Evolutionary conservation across 208 protist genomes (phyloP).

Genomic region (Crithidia mellificae): DNA sequence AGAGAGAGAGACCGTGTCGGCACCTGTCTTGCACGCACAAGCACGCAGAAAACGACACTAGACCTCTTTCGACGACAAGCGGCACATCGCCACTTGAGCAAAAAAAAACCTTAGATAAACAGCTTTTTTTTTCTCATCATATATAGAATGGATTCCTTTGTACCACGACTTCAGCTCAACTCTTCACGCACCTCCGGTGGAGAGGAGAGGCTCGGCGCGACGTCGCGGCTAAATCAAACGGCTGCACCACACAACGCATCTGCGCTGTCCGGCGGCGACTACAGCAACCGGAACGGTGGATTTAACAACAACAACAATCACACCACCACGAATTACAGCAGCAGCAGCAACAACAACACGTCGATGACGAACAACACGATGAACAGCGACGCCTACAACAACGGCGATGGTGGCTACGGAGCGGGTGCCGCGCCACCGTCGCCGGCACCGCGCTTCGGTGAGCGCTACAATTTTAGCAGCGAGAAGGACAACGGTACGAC

Average conservation of each 20-base stretch:
- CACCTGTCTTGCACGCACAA: too few relatives aligned
- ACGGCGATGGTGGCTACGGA: neutral
- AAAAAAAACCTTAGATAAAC: slow-evolving; percentile 4
- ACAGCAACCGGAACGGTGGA: neutral
- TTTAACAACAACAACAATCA: neutral
- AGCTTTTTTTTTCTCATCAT: neutral
- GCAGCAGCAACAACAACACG: slow-evolving; percentile 30
- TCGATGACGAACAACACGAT: slow-evolving; percentile 33
- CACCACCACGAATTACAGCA: too few relatives aligned
- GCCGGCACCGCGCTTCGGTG: slow-evolving; percentile 17
- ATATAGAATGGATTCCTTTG: slow-evolving; percentile 19
- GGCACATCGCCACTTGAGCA: too few relatives aligned
- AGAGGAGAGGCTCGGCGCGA: neutral
- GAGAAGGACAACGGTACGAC: neutral
- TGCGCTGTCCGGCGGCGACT: neutral
- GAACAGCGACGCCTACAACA: slow-evolving; percentile 14
- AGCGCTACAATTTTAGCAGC: neutral
- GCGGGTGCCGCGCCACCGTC: slow-evolving; percentile 14
- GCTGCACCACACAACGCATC: slow-evolving; percentile 8
- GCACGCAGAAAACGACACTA: too few relatives aligned
- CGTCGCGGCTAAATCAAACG: slow-evolving; percentile 10
- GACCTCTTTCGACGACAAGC: too few relatives aligned
- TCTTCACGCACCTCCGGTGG: slow-evolving; percentile 6
- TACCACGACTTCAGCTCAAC: slow-evolving; percentile 25
- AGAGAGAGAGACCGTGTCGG: too few relatives aligned